phyloP scores from a whole-genome alignment of 306 rosid species.

The Cicer yamashitae region DNA sequence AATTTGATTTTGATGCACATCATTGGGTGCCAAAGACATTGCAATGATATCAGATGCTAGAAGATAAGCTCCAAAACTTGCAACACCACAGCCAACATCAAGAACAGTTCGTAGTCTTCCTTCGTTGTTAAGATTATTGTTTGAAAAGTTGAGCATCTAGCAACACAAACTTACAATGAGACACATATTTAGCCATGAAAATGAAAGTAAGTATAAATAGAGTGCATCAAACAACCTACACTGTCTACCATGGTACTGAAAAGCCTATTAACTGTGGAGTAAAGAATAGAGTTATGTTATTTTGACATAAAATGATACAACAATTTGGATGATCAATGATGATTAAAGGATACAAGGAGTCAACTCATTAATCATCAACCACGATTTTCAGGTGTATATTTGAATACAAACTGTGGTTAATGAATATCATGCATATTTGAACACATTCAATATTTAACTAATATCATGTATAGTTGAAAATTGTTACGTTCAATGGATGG shows the following conservation, averaged over 20 bases:
- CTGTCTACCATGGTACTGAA: slow-evolving; percentile 25
- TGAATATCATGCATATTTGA: too few relatives aligned
- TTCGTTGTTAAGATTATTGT: slow-evolving; percentile 48
- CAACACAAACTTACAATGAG: slow-evolving; percentile 27
- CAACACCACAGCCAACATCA: slow-evolving; percentile 58
- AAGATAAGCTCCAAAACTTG: slow-evolving; percentile 53
- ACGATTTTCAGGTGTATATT: too few relatives aligned
- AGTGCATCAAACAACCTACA: slow-evolving; percentile 36
- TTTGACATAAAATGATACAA: too few relatives aligned
- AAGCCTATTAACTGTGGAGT: neutral
- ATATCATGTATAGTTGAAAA: too few relatives aligned
- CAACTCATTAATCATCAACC: too few relatives aligned
- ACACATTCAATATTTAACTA: too few relatives aligned
- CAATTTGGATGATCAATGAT: too few relatives aligned
- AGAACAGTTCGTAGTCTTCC: slow-evolving; percentile 50
- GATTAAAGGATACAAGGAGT: too few relatives aligned
- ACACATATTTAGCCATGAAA: slow-evolving; percentile 24
- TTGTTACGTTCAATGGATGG: too few relatives aligned
- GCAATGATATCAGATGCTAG: slow-evolving; percentile 51
- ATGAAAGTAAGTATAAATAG: slow-evolving; percentile 13
- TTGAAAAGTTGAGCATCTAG: slow-evolving; percentile 53
- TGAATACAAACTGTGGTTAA: too few relatives aligned
- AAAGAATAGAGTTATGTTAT: too few relatives aligned
- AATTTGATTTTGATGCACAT: slow-evolving; percentile 57
- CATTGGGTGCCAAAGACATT: slow-evolving; percentile 59